phyloP scores from a whole-genome alignment of 345 rosid genomes.

The Heritiera fomes region DNA sequence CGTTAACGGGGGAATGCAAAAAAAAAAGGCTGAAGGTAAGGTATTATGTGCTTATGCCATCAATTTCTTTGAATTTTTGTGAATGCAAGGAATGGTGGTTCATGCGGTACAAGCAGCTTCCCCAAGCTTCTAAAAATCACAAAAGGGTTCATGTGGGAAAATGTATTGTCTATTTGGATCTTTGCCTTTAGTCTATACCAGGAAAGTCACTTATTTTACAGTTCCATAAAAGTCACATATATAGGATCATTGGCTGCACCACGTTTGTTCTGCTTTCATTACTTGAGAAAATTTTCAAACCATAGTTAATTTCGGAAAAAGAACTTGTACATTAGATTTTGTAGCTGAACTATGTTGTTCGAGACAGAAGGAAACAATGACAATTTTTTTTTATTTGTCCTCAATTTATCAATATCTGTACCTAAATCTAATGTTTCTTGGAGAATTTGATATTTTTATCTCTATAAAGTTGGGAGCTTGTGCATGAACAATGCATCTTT shows the following conservation, averaged over 20 bases:
- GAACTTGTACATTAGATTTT: neutral
- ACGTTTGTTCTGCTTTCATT: neutral
- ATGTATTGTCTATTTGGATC: neutral
- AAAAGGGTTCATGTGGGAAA: neutral
- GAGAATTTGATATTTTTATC: neutral
- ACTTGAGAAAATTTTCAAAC: neutral
- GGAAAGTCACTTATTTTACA: too few relatives aligned
- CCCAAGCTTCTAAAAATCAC: neutral
- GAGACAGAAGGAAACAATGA: neutral
- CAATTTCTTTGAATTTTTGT: neutral
- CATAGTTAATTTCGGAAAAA: neutral
- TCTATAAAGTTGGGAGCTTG: neutral
- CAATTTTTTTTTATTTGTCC: neutral
- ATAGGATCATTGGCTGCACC: too few relatives aligned
- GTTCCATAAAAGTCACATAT: too few relatives aligned
- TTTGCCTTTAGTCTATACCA: too few relatives aligned
- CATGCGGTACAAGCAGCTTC: neutral
- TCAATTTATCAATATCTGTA: too few relatives aligned
- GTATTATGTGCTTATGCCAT: neutral
- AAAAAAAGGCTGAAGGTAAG: neutral
- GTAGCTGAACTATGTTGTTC: neutral
- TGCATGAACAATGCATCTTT: neutral
- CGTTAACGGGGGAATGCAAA: neutral
- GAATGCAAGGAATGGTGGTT: neutral
- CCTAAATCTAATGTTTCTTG: neutral